Percentiles rank a stretch among this genome's conserved stretches.
These are phyloP conservation scores for Colletotrichum tropicicola DNA, from an alignment of 2,329 filamentous ascomycete genomes.

Conservation along the genomic window DNA sequence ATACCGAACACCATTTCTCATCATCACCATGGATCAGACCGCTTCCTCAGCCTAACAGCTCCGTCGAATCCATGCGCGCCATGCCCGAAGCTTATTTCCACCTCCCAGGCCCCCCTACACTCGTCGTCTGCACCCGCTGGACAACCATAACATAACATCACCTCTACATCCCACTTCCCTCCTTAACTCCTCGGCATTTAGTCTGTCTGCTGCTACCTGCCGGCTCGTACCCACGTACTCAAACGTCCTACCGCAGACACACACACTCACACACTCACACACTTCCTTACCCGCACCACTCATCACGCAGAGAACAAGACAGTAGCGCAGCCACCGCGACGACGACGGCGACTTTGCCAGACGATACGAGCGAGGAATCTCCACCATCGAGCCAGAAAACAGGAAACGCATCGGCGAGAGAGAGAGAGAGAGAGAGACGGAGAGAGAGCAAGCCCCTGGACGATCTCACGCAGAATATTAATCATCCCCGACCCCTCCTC, in stretches of 20 bases:
- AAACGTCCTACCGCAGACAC: not conserved
- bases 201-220: not conserved
- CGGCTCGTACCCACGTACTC: not conserved
- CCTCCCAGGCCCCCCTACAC: slow-evolving; percentile 14
- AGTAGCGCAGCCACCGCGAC: not conserved
- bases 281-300: not conserved
- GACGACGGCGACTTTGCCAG: not conserved
- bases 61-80: slow-evolving; percentile 17
- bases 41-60: slow-evolving; percentile 17
- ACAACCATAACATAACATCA: slow-evolving; percentile 22
- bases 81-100: slow-evolving; percentile 28
- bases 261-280: not conserved
- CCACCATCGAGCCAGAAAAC: not conserved
- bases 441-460: not conserved
- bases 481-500: not conserved
- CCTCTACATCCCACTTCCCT: slow-evolving; percentile 12
- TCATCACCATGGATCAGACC: slow-evolving; percentile 22
- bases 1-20: not conserved
- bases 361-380: not conserved
- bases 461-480: not conserved
- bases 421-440: not conserved
- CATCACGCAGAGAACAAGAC: not conserved
- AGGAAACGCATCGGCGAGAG: not conserved
- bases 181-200: slow-evolving; percentile 25
- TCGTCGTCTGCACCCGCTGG: not conserved